Conservation (phyloP, 2,329 filamentous ascomycete genomes). For the Claviceps maximensis region DNA sequence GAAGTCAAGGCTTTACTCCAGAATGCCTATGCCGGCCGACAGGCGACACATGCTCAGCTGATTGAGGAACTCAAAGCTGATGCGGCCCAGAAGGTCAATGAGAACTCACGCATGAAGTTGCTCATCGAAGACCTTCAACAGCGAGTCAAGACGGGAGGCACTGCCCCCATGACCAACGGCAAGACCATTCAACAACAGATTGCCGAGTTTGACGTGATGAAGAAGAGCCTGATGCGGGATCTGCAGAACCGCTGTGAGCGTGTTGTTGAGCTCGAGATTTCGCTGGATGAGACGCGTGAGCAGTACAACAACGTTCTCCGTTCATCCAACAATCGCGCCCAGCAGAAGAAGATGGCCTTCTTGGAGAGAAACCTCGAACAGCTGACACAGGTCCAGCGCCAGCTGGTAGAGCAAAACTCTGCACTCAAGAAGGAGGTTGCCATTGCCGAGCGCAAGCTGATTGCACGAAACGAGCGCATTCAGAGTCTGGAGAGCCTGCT, state of each 20-base stretch:
- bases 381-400: conserved; percentile 89
- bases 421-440: conserved; percentile 97
- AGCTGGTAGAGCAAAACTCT: conserved; percentile 95
- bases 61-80: conserved; percentile 67
- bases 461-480: conserved; percentile 92
- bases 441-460: conserved; percentile 93
- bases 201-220: conserved; percentile 97
- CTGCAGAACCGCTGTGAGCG: conserved; percentile 96
- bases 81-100: conserved; percentile 61
- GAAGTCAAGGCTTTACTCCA: conserved; percentile 73
- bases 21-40: conserved; percentile 61
- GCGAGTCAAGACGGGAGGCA: conserved; percentile 47
- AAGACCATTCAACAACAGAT: conserved; percentile 97
- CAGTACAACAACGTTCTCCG: conserved; percentile 98
- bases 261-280: conserved; percentile 96
- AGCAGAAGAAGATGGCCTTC: conserved; percentile 99
- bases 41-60: conserved; percentile 59
- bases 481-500: conserved; percentile 83
- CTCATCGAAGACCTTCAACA: conserved; percentile 71
- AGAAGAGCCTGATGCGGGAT: conserved; percentile 98
- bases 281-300: conserved; percentile 89
- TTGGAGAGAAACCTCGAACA: conserved; percentile 96
- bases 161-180: conserved; percentile 55
- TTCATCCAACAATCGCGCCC: conserved; percentile 92
- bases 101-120: conserved; percentile 68